A percentile compares a stretch with the other conserved stretches of the same genome.
These are phyloP conservation scores for Fusarium sp. DNA, from an alignment of 2,329 filamentous ascomycete species.

Conservation along the genomic window DNA sequence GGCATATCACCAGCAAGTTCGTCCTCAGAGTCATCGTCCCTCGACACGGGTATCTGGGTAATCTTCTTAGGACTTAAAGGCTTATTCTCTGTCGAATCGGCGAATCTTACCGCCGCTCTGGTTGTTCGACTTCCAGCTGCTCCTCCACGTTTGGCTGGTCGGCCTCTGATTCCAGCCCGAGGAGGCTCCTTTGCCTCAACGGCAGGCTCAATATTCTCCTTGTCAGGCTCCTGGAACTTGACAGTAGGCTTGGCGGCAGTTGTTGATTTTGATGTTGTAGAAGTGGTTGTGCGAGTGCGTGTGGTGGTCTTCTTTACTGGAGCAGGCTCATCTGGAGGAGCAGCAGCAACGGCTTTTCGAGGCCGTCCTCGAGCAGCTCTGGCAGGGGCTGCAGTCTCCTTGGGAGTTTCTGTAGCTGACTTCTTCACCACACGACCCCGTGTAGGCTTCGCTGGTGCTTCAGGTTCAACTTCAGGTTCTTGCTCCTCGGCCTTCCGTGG, in stretches of 20 bases:
- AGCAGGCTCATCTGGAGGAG: conserved; percentile 39
- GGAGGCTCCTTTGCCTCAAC: conserved; percentile 51
- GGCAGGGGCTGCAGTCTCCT: conserved; percentile 41
- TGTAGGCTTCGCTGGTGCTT: conserved; percentile 43
- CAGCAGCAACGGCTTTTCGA: conserved; percentile 51
- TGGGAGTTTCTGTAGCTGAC: conserved; percentile 38
- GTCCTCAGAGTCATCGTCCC: conserved; percentile 67
- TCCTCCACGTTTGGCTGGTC: conserved; percentile 57
- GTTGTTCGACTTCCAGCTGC: conserved; percentile 49
- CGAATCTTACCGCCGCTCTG: conserved; percentile 48
- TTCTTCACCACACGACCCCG: conserved; percentile 47
- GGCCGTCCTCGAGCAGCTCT: conserved; percentile 58
- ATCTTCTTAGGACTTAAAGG: conserved; percentile 74
- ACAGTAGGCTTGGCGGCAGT: conserved; percentile 60
- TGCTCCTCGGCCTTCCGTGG: conserved; percentile 55
- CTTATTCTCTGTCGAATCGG: conserved; percentile 54
- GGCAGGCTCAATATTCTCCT: conserved; percentile 68
- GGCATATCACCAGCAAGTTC: conserved; percentile 66
- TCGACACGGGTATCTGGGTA: conserved; percentile 63
- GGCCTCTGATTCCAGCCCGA: conserved; percentile 51
- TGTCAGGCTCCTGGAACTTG: conserved; percentile 72
- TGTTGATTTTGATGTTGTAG: conserved; percentile 50
- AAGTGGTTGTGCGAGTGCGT: conserved; percentile 42
- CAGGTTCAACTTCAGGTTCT: conserved; percentile 29
- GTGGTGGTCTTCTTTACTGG: conserved; percentile 48